phyloP scores from a whole-genome alignment of 805 yeast species.

The Suhomyces faveliae region DNA sequence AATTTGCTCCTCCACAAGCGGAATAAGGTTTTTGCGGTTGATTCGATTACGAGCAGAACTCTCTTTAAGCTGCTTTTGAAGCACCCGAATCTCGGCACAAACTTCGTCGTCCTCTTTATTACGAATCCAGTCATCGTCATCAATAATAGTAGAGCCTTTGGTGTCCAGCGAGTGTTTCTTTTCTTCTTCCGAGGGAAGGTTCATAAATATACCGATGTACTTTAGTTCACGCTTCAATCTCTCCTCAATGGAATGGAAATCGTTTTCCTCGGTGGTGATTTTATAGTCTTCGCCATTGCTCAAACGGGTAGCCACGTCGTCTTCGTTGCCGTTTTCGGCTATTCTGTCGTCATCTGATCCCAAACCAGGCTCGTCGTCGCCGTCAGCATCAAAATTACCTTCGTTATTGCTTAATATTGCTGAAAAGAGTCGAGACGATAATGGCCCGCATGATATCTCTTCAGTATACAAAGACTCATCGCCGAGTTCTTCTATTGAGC shows the following conservation, averaged over 20 bases:
- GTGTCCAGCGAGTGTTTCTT: slow-evolving; percentile 13
- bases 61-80: slow-evolving; percentile 66
- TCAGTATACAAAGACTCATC: slow-evolving; percentile 71
- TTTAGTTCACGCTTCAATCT: slow-evolving; percentile 82
- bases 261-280: slow-evolving; percentile 51
- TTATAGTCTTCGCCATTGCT: slow-evolving; percentile 33
- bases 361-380: slow-evolving; percentile 17
- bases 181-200: slow-evolving; percentile 41
- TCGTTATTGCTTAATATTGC: slow-evolving; percentile 61
- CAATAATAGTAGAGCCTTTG: slow-evolving; percentile 35
- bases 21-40: slow-evolving; percentile 63
- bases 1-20: slow-evolving; percentile 78
- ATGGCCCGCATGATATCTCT: slow-evolving; percentile 84
- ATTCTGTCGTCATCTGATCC: slow-evolving; percentile 9
- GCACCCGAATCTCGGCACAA: slow-evolving; percentile 71
- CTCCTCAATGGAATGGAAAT: slow-evolving; percentile 82
- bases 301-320: slow-evolving; percentile 37
- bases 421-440: slow-evolving; percentile 76
- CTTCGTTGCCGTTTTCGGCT: slow-evolving; percentile 13
- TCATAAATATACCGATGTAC: slow-evolving; percentile 86
- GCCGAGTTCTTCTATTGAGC: slow-evolving; percentile 52
- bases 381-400: slow-evolving; percentile 16
- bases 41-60: slow-evolving; percentile 63
- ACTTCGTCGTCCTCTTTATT: slow-evolving; percentile 93
- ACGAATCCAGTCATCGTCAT: slow-evolving; percentile 69